Evolutionary conservation across 148 eudicot genomes (phyloP), one percentile per base, ranked within the genome.

Genomic region (Polygonum maritimum): DNA sequence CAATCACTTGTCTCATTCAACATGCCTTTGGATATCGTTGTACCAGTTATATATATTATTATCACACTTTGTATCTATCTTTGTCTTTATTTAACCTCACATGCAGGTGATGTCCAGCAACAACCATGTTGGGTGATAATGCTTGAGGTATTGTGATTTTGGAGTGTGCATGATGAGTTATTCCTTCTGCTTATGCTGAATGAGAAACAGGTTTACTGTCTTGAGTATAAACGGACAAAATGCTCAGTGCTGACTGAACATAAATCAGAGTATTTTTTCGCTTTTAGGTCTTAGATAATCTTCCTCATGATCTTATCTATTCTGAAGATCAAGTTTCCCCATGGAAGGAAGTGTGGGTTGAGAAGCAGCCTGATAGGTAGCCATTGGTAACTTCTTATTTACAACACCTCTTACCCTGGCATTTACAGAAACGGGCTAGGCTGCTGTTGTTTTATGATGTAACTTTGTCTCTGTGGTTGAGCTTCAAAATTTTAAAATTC

Each of bases 271-370:
- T 49, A 70, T 18, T 67, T 76, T 36, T 80, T 40, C 51, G 12
- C 65, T 79, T 79, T 5, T 73, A 94, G 98, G 97, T 94, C 76
- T 97, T 94, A 84, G 98, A 94, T 86, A 94, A 94, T 86, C 98
- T 94, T 83, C 98, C 98, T 45, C 98, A 94, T 76, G 98, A 94
- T 87, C 92, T 92, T 69, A 83, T 94, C 78, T 86, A 85, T 84
- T 80, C 98, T 3, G 87, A 89, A 78, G 86, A 86, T 90, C 98
- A 94, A 90, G 87, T 82, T 81, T 86, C 91, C 48, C 86, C 93
- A 48, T 94, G 98, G 98, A 87, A 86, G 91, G 98, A 94, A 90
- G 98, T 94, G 38, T 94, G 98, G 97, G 88, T 92, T 85, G 89
- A 88, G 82, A 90, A 88, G 84, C 85, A 81, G 76, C 83, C 85